phyloP scores from a whole-genome alignment of 2,329 filamentous ascomycete genomes.

The Claviceps sp. region DNA sequence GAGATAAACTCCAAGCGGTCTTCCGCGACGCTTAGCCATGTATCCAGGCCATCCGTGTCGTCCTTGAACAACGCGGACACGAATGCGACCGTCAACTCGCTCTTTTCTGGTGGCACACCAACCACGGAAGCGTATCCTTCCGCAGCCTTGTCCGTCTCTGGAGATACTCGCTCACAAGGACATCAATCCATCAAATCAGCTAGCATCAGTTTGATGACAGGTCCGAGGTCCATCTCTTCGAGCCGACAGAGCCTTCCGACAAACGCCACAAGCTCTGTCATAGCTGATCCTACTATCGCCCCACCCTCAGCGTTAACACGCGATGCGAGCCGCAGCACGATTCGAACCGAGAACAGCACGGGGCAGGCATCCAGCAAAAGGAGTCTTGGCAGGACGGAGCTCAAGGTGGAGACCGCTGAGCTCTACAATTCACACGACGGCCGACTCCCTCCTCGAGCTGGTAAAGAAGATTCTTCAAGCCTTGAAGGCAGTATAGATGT shows the following conservation, averaged over 20 bases:
- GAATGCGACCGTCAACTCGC: constrained; percentile 15
- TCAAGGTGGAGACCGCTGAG: constrained; percentile 21
- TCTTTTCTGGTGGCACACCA: constrained; percentile 17
- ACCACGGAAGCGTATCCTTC: constrained; percentile 26
- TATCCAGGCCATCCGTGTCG: constrained; percentile 27
- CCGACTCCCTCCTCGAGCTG: constrained; percentile 20
- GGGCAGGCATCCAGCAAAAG: constrained; percentile 23
- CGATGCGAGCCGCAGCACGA: constrained; percentile 30
- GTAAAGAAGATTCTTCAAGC: constrained; percentile 30
- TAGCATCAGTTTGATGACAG: constrained; percentile 32
- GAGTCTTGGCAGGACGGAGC: constrained; percentile 31
- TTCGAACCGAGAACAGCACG: constrained; percentile 30
- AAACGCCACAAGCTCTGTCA: constrained; percentile 28
- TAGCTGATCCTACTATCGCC: constrained; percentile 30
- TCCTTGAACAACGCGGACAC: constrained; percentile 30
- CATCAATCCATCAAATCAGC: constrained; percentile 33
- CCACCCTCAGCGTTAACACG: constrained; percentile 37
- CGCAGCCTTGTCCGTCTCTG: constrained; percentile 16
- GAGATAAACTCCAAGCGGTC: constrained; percentile 29
- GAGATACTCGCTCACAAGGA: constrained; percentile 28
- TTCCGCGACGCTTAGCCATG: constrained; percentile 25
- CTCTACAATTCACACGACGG: constrained; percentile 27
- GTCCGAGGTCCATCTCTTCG: constrained; percentile 28
- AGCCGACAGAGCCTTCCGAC: constrained; percentile 28
- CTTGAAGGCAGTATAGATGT: constrained; percentile 32